Base-by-base conservation (phyloP, 2,329 filamentous ascomycete species). In the Aspergillus texensis region DNA sequence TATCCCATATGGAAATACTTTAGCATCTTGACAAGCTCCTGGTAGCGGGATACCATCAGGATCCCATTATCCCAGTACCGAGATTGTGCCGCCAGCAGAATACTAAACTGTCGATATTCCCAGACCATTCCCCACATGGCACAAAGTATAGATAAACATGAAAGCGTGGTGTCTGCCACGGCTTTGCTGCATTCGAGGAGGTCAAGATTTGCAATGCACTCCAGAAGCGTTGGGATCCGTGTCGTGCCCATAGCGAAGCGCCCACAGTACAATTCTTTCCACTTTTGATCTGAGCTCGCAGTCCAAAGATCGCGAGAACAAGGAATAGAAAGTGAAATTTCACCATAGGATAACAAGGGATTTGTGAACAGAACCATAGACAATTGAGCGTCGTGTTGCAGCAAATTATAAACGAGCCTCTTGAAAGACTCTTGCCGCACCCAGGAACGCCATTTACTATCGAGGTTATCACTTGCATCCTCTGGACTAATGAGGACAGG, bases 111-210 rank as follows among this genome's bases (percentile, higher is more conserved):
- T 2, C 74, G 68, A 56, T 70, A 72, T 32, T 77, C 75, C 72
- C 73, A 75, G 2, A 66, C 62, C 41, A 77, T 59, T 6, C 64
- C 62, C 75, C 75, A 78, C 1, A 74, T 70, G 19, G 77, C 75
- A 28, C 77, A 74, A 0, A 66, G 65, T 0, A 77, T 61, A n/a
- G 74, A 58, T 11, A 68, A 58, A 16, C 76, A 71, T 1, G 71
- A 68, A 0, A 78, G 62, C 2, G 26, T 43, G 2, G 61, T 52
- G 34, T 41, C 39, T 41, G 19, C 39, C 39, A 41, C 39, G 6
- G 39, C 39, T 41, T 41, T 41, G 16, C 19, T 41, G 19, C 39
- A 41, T n/a, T 41, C 39, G 19, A 41, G 39, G 6, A 41, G 39
- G 19, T 41, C 39, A 41, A 41, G 39, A 4, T 41, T 41, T 41